Percentiles rank a stretch among this genome's conserved stretches.
These are phyloP conservation scores for Aulographum hederae DNA, from an alignment of 2,329 filamentous ascomycete species.

Conservation along the genomic window DNA sequence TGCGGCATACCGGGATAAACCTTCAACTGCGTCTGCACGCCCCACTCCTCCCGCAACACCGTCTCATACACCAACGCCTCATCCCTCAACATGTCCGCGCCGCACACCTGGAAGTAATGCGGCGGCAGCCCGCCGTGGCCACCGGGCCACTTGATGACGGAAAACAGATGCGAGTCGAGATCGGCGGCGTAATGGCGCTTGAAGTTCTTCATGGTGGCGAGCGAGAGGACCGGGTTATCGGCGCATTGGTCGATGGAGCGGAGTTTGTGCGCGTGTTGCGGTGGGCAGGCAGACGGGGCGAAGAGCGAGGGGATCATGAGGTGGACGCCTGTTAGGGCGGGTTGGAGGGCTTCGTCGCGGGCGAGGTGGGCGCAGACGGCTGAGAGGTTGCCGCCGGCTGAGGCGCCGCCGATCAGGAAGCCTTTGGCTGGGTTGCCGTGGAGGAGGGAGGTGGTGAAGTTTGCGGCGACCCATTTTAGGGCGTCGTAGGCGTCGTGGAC, in stretches of 20 bases:
- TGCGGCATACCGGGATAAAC: slow-evolving; percentile 7
- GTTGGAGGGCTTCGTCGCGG: slow-evolving; percentile 20
- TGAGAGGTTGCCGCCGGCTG: slow-evolving; percentile 33
- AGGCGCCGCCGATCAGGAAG: slow-evolving; percentile 32
- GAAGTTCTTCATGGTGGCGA: neutral
- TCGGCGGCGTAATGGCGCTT: slow-evolving; percentile 2
- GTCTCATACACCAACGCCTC: slow-evolving; percentile 5
- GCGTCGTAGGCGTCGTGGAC: slow-evolving; percentile 31
- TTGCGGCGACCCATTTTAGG: slow-evolving; percentile 21
- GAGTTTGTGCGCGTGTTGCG: slow-evolving; percentile 20
- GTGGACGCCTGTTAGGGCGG: slow-evolving; percentile 26
- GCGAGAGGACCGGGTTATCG: slow-evolving; percentile 15
- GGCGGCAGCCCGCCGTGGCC: slow-evolving; percentile 3
- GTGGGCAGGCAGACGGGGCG: slow-evolving; percentile 20
- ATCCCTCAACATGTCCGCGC: slow-evolving; percentile 6
- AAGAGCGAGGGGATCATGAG: slow-evolving; percentile 29
- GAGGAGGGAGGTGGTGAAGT: slow-evolving; percentile 12
- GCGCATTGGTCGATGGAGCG: slow-evolving; percentile 21
- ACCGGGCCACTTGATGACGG: slow-evolving; percentile 1
- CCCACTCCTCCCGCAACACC: slow-evolving; percentile 5
- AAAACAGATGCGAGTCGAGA: slow-evolving; percentile 3
- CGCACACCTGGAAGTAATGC: slow-evolving; percentile 6
- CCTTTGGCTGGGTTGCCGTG: slow-evolving; percentile 23
- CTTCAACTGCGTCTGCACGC: slow-evolving; percentile 5
- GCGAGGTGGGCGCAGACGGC: slow-evolving; percentile 26